A percentile compares a stretch with the other conserved stretches of the same genome.
Evolutionary conservation across 306 rosid species (phyloP).

Genomic region (Cicer arietinum): DNA sequence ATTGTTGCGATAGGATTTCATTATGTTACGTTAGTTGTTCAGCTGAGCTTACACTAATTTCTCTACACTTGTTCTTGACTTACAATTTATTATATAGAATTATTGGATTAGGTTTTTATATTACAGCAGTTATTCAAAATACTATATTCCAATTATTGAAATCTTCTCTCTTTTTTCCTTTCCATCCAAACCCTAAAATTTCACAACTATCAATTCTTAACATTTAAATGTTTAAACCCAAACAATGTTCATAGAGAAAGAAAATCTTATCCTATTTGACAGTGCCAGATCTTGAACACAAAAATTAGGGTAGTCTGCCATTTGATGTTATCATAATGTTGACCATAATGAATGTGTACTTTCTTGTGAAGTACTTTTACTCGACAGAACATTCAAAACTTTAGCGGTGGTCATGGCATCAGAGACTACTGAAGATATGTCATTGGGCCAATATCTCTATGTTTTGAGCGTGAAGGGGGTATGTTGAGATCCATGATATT

Average conservation of each 20-base stretch:
- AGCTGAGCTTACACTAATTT: constrained; percentile 27
- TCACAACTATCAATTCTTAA: neutral
- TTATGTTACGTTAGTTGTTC: constrained; percentile 1
- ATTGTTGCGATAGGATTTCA: neutral
- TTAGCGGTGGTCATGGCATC: no score
- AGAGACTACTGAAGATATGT: no score
- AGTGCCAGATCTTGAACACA: no score
- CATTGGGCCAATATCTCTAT: no score
- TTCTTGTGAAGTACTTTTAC: no score
- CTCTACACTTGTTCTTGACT: constrained; percentile 2
- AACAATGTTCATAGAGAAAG: neutral
- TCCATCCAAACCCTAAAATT: neutral
- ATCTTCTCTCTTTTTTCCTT: neutral
- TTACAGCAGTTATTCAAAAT: neutral
- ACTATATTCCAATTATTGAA: neutral
- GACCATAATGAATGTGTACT: no score
- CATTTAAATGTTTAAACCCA: neutral
- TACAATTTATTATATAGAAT: constrained; percentile 5
- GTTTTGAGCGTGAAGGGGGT: no score
- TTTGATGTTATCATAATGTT: no score
- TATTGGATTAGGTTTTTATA: neutral
- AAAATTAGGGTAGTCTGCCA: no score
- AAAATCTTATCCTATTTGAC: neutral
- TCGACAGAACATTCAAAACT: no score
- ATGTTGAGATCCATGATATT: no score